These are phyloP conservation scores for Rutstroemia sp. DNA, from an alignment of 2,329 filamentous ascomycete genomes.

Conservation along the genomic window DNA sequence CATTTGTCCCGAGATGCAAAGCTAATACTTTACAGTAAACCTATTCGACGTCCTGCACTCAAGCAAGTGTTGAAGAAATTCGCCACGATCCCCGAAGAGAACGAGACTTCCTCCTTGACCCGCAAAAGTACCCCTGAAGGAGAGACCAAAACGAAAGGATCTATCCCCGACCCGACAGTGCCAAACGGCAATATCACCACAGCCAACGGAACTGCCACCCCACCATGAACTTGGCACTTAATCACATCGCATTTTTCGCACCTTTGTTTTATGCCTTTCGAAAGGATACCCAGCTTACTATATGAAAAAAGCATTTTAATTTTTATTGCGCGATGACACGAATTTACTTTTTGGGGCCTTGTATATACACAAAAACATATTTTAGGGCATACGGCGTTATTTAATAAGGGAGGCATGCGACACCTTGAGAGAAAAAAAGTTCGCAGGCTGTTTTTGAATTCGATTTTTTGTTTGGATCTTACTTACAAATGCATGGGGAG, in stretches of 20 bases:
- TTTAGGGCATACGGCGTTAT: background rate
- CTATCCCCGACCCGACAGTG: too few species aligned
- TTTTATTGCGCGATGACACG: background rate
- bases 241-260: background rate
- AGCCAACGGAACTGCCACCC: background rate
- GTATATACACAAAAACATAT: background rate
- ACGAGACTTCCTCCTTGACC: slow-evolving; percentile 34
- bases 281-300: slow-evolving; percentile 7
- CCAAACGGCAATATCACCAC: background rate
- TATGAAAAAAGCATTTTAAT: slow-evolving; percentile 9
- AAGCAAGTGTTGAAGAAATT: slow-evolving; percentile 84
- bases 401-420: background rate
- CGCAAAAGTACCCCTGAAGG: slow-evolving; percentile 5
- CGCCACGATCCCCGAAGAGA: slow-evolving; percentile 70
- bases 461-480: too few species aligned
- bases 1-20: background rate
- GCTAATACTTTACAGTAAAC: slow-evolving; percentile 39
- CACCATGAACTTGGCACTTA: background rate
- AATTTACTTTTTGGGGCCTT: background rate
- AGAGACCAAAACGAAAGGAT: background rate
- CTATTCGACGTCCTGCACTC: slow-evolving; percentile 73
- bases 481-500: too few species aligned
- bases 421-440: background rate
- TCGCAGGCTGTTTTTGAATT: background rate
- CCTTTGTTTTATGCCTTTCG: slow-evolving; percentile 3